A percentile compares a stretch with the other conserved stretches of the same genome.
Evolutionary conservation across 2,329 filamentous ascomycete genomes (phyloP).

Genomic region (Diaporthe ilicicola): DNA sequence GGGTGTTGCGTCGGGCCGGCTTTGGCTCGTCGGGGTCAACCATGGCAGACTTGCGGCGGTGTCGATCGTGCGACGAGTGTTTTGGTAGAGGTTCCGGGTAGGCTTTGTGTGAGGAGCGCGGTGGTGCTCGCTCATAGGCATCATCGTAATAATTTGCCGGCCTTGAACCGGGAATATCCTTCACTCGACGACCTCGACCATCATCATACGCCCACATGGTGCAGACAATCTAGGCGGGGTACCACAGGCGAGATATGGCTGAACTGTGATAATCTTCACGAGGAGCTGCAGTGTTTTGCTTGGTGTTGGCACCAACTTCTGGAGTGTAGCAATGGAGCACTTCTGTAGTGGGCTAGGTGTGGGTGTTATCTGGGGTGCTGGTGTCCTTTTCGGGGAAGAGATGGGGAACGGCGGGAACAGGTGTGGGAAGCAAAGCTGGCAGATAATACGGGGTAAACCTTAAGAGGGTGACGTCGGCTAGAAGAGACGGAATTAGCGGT

Average conservation of each 20-base stretch:
- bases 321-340: not conserved
- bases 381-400: not conserved
- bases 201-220: slow-evolving; percentile 30
- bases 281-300: not conserved
- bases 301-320: not conserved
- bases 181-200: slow-evolving; percentile 24
- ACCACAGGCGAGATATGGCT: not conserved
- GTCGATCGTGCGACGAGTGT: slow-evolving; percentile 16
- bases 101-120: not conserved
- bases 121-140: slow-evolving; percentile 28
- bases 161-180: slow-evolving; percentile 28
- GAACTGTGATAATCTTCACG: too few species aligned
- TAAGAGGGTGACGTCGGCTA: slow-evolving; percentile 14
- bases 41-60: slow-evolving; percentile 29
- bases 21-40: slow-evolving; percentile 7
- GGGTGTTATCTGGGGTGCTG: not conserved
- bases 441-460: slow-evolving; percentile 1
- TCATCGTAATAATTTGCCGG: slow-evolving; percentile 21
- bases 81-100: slow-evolving; percentile 5
- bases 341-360: not conserved
- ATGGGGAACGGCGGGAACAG: not conserved
- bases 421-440: slow-evolving; percentile 10
- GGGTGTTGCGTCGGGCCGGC: slow-evolving; percentile 4
- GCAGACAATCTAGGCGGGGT: not conserved
- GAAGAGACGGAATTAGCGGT: slow-evolving; percentile 19